phyloP scores from a whole-genome alignment of 306 rosid genomes.

The Quercus gilva region DNA sequence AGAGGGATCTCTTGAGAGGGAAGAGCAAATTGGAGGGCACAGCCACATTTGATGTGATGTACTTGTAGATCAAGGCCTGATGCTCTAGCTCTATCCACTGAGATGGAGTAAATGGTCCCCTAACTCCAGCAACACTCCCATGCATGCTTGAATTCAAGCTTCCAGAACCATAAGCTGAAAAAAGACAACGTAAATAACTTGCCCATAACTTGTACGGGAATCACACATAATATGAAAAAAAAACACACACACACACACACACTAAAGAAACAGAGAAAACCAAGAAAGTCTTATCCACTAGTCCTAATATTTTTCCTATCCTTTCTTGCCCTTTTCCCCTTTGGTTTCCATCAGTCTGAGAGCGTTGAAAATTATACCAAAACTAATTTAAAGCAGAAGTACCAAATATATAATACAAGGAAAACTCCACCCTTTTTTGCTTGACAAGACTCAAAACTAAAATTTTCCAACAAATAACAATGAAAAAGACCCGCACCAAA shows the following conservation, averaged over 20 bases:
- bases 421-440: neutral
- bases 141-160: slow-evolving; percentile 40
- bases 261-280: neutral
- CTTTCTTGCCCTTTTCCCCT: slow-evolving; percentile 12
- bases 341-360: slow-evolving; percentile 15
- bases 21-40: slow-evolving; percentile 50
- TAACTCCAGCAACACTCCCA: slow-evolving; percentile 29
- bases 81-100: slow-evolving; percentile 63
- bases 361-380: neutral
- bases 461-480: slow-evolving; percentile 16
- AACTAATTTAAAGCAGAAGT: neutral
- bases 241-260: neutral
- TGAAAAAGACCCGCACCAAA: slow-evolving; percentile 16
- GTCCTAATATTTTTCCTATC: neutral
- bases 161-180: slow-evolving; percentile 42
- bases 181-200: slow-evolving; percentile 3
- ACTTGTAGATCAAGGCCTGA: slow-evolving; percentile 64
- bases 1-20: slow-evolving; percentile 47
- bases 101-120: slow-evolving; percentile 54
- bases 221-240: neutral
- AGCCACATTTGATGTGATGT: slow-evolving; percentile 45
- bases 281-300: slow-evolving; percentile 1
- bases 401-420: neutral
- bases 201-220: neutral
- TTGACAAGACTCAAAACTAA: slow-evolving; percentile 21